A percentile compares a stretch with the other conserved stretches of the same genome.
These are phyloP conservation scores for Salix udensis DNA, from an alignment of 345 rosid genomes.

Conservation along the genomic window DNA sequence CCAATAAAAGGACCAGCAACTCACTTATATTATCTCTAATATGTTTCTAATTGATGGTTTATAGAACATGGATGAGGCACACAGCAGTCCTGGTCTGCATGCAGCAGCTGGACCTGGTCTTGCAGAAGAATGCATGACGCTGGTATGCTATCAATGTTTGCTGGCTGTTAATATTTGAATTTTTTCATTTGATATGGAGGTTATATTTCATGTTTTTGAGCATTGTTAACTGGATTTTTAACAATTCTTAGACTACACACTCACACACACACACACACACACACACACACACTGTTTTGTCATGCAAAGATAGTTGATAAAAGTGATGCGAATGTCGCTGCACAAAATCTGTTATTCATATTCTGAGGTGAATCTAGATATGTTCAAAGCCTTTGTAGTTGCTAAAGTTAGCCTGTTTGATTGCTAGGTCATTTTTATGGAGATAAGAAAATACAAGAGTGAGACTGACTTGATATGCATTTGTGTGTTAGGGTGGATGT, in stretches of 20 bases:
- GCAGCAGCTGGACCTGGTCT: slow-evolving; percentile 97
- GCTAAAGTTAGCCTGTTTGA: not conserved
- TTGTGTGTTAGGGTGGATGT: slow-evolving; percentile 81
- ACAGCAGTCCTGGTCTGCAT: slow-evolving; percentile 92
- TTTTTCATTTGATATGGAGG: slow-evolving; percentile 1
- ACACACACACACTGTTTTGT: too few species aligned
- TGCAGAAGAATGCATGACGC: slow-evolving; percentile 81
- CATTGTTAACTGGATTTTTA: not conserved
- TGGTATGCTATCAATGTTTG: slow-evolving; percentile 42
- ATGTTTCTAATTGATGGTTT: slow-evolving; percentile 22
- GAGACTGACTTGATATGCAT: slow-evolving; percentile 10
- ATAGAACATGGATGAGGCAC: slow-evolving; percentile 87
- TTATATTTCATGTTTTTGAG: not conserved
- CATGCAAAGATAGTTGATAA: not conserved
- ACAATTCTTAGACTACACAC: not conserved
- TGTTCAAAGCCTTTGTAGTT: not conserved
- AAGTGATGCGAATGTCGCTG: not conserved
- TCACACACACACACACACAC: too few species aligned
- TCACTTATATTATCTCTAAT: slow-evolving; percentile 14
- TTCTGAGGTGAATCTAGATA: not conserved
- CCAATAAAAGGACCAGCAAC: not conserved
- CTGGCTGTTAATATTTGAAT: slow-evolving; percentile 1
- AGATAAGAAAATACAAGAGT: slow-evolving; percentile 6
- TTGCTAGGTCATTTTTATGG: not conserved
- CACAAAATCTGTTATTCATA: not conserved